Conservation (phyloP, 2,329 filamentous ascomycete species). For the Scytalidium sp. region DNA sequence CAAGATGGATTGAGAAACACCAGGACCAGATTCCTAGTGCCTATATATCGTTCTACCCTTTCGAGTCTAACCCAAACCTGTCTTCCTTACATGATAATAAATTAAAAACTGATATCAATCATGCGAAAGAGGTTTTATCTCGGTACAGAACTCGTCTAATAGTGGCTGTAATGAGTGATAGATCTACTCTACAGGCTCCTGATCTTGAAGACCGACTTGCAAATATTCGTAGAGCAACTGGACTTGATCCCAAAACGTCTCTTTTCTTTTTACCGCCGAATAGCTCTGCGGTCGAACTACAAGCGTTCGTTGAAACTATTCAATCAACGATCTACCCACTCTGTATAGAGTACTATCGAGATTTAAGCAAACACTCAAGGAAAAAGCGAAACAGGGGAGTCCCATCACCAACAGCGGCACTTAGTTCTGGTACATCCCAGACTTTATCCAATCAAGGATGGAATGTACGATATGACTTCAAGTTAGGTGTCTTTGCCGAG, state of each 20-base stretch:
- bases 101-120: slow-evolving; percentile 82
- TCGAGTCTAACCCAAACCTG: slow-evolving; percentile 69
- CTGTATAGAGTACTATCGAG: slow-evolving; percentile 86
- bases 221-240: slow-evolving; percentile 74
- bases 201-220: slow-evolving; percentile 74
- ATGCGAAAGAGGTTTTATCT: slow-evolving; percentile 69
- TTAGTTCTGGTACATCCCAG: slow-evolving; percentile 80
- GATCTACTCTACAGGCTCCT: slow-evolving; percentile 50
- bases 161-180: slow-evolving; percentile 74
- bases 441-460: slow-evolving; percentile 82
- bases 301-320: slow-evolving; percentile 70
- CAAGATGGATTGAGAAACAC: slow-evolving; percentile 84
- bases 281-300: slow-evolving; percentile 67
- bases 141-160: slow-evolving; percentile 77
- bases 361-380: slow-evolving; percentile 86
- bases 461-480: slow-evolving; percentile 94
- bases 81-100: slow-evolving; percentile 81
- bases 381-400: slow-evolving; percentile 81
- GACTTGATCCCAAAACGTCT: slow-evolving; percentile 74
- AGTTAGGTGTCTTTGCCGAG: slow-evolving; percentile 85
- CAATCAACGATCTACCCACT: slow-evolving; percentile 70
- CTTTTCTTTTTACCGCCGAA: slow-evolving; percentile 80
- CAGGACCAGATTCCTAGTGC: slow-evolving; percentile 79
- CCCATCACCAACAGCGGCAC: slow-evolving; percentile 78
- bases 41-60: slow-evolving; percentile 76